Percentiles rank a stretch among this genome's conserved stretches.
Evolutionary conservation across 495 filamentous ascomycete genomes (phyloP).

Genomic region (Annulohypoxylon stygium): DNA sequence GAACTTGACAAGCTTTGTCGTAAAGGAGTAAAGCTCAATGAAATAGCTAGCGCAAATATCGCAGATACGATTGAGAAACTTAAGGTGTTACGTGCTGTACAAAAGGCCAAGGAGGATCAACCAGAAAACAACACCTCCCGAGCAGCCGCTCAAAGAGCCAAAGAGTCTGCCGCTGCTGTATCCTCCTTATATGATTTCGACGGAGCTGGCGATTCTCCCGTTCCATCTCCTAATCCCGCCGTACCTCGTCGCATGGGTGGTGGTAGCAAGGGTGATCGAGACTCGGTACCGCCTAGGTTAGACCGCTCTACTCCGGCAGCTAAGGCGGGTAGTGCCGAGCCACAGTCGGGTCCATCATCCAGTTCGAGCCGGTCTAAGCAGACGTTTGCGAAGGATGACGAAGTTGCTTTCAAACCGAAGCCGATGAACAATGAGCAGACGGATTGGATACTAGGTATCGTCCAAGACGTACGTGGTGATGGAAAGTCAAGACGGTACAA

Average conservation of each 20-base stretch:
- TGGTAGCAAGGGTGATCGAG: slow-evolving; percentile 56
- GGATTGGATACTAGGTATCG: slow-evolving; percentile 91
- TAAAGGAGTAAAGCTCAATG: slow-evolving; percentile 58
- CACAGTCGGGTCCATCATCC: slow-evolving; percentile 52
- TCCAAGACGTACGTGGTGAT: slow-evolving; percentile 85
- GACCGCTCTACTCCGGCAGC: slow-evolving; percentile 60
- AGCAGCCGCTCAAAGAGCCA: slow-evolving; percentile 48
- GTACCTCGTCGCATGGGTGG: slow-evolving; percentile 55
- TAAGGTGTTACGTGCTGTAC: slow-evolving; percentile 59
- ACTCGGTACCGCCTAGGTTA: slow-evolving; percentile 60
- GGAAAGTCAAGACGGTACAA: slow-evolving; percentile 92
- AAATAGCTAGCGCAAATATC: slow-evolving; percentile 53
- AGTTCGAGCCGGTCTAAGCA: slow-evolving; percentile 61
- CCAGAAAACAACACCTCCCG: slow-evolving; percentile 60
- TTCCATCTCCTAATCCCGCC: slow-evolving; percentile 69
- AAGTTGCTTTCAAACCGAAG: slow-evolving; percentile 90
- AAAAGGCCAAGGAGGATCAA: slow-evolving; percentile 72
- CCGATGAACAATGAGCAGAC: slow-evolving; percentile 74
- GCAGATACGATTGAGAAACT: slow-evolving; percentile 60
- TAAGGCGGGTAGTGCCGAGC: slow-evolving; percentile 61
- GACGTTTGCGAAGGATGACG: slow-evolving; percentile 74
- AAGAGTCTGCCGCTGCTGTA: slow-evolving; percentile 43
- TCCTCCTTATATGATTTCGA: slow-evolving; percentile 76
- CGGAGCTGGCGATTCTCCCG: slow-evolving; percentile 75
- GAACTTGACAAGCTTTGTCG: slow-evolving; percentile 58